Conservation (phyloP, 805 yeast species). For the Spathaspora arborariae region DNA sequence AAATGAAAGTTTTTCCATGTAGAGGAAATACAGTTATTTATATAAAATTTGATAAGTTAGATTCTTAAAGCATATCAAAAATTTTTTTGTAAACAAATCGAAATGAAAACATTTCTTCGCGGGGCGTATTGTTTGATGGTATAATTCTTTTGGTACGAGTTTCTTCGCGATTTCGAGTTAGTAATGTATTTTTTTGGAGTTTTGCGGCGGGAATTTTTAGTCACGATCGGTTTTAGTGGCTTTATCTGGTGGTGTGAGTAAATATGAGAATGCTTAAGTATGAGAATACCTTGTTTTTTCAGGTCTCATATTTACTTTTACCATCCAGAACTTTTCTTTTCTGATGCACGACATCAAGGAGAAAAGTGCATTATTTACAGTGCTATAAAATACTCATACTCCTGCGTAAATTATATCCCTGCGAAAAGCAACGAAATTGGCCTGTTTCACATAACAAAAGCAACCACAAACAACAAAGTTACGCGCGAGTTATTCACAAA, state of each 20-base stretch:
- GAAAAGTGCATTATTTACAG: neutral
- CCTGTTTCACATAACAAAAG: neutral
- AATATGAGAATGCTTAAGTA: neutral
- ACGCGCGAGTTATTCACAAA: neutral
- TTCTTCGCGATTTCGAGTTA: neutral
- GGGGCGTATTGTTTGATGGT: neutral
- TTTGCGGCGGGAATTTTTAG: neutral
- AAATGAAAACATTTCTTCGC: neutral
- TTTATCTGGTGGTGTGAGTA: neutral
- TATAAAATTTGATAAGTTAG: neutral
- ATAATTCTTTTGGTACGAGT: neutral
- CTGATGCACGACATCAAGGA: neutral
- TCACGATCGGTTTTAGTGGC: neutral
- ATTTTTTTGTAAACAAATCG: neutral
- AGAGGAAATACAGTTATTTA: neutral
- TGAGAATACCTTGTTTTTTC: neutral
- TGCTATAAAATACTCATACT: neutral
- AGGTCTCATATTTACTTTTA: neutral
- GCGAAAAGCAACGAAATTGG: neutral
- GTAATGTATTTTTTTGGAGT: neutral
- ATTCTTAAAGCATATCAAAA: neutral
- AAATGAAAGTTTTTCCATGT: neutral
- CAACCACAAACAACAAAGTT: neutral
- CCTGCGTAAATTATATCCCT: neutral
- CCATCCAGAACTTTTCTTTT: neutral